These are phyloP conservation scores for Neonothopanus nambi DNA, from an alignment of 1,284 basidiomycete species.

Conservation along the genomic window DNA sequence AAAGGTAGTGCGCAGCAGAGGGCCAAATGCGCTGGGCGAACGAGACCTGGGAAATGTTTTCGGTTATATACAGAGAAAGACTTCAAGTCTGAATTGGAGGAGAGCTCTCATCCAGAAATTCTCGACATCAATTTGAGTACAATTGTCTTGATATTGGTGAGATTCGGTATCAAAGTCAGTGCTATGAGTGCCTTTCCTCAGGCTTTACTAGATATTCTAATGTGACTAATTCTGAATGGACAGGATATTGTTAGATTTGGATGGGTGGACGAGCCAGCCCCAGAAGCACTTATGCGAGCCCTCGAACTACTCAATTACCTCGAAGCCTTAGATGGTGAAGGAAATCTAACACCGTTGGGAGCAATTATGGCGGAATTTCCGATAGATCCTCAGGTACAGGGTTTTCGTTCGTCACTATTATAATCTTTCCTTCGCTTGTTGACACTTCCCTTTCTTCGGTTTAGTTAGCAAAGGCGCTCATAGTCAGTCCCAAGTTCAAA, in stretches of 20 bases:
- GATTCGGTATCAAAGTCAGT: conserved; percentile 60
- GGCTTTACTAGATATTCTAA: not conserved
- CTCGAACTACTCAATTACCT: conserved; percentile 94
- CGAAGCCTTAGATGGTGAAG: conserved; percentile 92
- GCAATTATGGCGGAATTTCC: conserved; percentile 98
- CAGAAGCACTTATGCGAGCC: conserved; percentile 97
- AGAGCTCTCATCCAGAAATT: conserved; percentile 97
- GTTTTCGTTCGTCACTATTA: no score
- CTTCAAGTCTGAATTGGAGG: conserved; percentile 93
- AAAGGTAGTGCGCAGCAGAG: conserved; percentile 97
- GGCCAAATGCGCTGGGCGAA: conserved; percentile 95
- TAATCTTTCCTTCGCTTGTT: conserved; percentile 15
- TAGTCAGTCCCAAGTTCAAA: conserved; percentile 91
- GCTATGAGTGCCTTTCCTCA: conserved; percentile 7
- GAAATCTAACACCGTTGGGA: conserved; percentile 87
- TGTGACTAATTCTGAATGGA: no score
- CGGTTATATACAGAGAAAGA: conserved; percentile 97
- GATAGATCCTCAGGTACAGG: conserved; percentile 93
- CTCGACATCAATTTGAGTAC: conserved; percentile 91
- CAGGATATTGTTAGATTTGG: conserved; percentile 93
- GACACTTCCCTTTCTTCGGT: not conserved
- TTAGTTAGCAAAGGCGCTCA: conserved; percentile 91
- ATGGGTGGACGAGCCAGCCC: conserved; percentile 95
- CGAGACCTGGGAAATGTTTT: conserved; percentile 97
- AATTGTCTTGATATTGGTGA: conserved; percentile 92